These are phyloP conservation scores for Phaeoacremonium minimum DNA, from an alignment of 2,329 filamentous ascomycete species.

Conservation along the genomic window DNA sequence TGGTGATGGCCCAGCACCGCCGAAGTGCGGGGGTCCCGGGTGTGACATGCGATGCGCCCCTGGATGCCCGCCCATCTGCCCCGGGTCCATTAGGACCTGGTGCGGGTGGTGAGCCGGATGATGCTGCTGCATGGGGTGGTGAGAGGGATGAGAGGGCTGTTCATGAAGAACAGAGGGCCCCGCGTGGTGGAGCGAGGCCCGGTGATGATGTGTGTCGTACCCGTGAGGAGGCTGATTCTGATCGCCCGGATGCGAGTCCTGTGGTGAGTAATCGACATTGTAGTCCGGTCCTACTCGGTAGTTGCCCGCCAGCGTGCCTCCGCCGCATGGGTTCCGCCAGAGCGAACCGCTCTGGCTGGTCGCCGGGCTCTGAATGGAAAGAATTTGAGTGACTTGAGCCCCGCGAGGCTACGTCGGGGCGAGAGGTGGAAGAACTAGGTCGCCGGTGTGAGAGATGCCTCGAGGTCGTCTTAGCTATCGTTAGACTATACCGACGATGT, in stretches of 20 bases:
- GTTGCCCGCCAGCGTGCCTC: constrained; percentile 69
- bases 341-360: constrained; percentile 72
- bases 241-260: constrained; percentile 61
- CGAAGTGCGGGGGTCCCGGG: constrained; percentile 50
- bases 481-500: constrained; percentile 18
- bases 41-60: constrained; percentile 43
- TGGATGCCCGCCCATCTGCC: constrained; percentile 47
- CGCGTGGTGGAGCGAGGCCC: constrained; percentile 43
- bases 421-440: constrained; percentile 10
- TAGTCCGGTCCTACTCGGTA: constrained; percentile 68
- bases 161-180: constrained; percentile 43
- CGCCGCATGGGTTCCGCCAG: constrained; percentile 72
- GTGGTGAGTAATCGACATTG: constrained; percentile 70
- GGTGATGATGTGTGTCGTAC: constrained; percentile 51
- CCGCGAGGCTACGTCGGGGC: constrained; percentile 45
- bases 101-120: constrained; percentile 42
- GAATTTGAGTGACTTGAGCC: constrained; percentile 50
- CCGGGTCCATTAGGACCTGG: constrained; percentile 52
- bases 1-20: constrained; percentile 36
- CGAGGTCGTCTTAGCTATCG: constrained; percentile 21
- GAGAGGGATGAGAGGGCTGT: constrained; percentile 33
- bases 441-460: constrained; percentile 23
- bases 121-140: constrained; percentile 37
- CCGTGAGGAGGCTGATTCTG: constrained; percentile 60
- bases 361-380: constrained; percentile 59